These are phyloP conservation scores for Nothophaeocryptopus gaeumannii DNA, from an alignment of 2,329 filamentous ascomycete genomes.

Conservation along the genomic window DNA sequence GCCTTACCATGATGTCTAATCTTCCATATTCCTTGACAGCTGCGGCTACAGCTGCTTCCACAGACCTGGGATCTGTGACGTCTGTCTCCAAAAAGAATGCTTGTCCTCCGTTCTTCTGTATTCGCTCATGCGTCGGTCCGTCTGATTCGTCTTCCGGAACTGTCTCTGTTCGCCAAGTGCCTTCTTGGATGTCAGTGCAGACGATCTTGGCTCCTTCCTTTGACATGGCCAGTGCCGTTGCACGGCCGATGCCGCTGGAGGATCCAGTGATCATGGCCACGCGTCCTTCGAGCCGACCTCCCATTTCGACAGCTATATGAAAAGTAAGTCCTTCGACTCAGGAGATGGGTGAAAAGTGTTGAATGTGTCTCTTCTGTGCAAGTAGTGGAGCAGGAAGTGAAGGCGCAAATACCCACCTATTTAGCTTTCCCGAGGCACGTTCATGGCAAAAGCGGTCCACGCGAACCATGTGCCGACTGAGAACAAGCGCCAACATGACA, in stretches of 20 bases:
- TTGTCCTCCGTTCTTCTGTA: conserved; percentile 12
- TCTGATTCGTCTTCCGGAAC: conserved; percentile 18
- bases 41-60: conserved; percentile 29
- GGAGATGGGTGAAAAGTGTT: no score
- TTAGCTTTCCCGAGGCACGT: no score
- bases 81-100: conserved; percentile 35
- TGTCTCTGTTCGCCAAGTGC: conserved; percentile 19
- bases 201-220: conserved; percentile 34
- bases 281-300: conserved; percentile 25
- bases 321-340: no score
- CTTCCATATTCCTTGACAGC: conserved; percentile 34
- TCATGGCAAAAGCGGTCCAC: no score
- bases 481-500: no score
- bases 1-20: conserved; percentile 33
- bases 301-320: conserved; percentile 8
- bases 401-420: no score
- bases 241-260: conserved; percentile 35
- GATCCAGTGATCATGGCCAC: conserved; percentile 37
- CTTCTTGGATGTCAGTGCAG: conserved; percentile 21
- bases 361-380: no score
- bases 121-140: conserved; percentile 22
- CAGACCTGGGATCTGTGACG: conserved; percentile 31
- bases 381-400: no score
- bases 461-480: no score
- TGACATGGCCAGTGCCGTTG: conserved; percentile 35